phyloP scores from a whole-genome alignment of 495 filamentous ascomycete genomes.

The Lasiosphaeris hirsuta region DNA sequence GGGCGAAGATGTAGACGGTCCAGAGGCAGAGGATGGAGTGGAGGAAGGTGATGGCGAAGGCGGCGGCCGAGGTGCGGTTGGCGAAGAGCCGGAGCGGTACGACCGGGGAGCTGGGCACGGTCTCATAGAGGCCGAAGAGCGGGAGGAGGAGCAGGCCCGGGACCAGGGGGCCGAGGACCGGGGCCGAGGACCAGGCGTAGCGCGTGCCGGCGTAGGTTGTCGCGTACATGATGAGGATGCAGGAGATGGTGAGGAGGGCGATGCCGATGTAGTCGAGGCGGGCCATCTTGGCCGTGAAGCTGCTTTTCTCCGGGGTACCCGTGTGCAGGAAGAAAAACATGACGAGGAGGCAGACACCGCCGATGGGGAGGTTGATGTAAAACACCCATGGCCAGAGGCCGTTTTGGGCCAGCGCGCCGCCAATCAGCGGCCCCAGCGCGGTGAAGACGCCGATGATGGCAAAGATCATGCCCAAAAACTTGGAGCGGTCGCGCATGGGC shows the following conservation, averaged over 20 bases:
- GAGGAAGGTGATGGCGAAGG: constrained; percentile 27
- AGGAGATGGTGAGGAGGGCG: constrained; percentile 25
- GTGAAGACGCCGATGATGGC: constrained; percentile 62
- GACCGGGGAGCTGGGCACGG: constrained; percentile 23
- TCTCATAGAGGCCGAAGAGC: constrained; percentile 25
- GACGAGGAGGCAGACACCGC: constrained; percentile 23
- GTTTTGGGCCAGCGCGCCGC: constrained; percentile 59
- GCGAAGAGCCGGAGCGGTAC: constrained; percentile 29
- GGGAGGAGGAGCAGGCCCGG: constrained; percentile 16
- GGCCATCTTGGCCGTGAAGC: constrained; percentile 17
- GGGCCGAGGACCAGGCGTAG: constrained; percentile 26
- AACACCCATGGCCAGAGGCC: constrained; percentile 35
- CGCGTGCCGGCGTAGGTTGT: constrained; percentile 9
- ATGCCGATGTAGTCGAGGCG: constrained; percentile 32
- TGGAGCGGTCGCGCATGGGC: constrained; percentile 60
- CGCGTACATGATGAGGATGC: constrained; percentile 26
- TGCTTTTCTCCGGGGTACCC: constrained; percentile 15
- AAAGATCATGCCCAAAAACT: constrained; percentile 34
- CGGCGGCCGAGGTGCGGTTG: constrained; percentile 30
- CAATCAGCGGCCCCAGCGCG: constrained; percentile 67
- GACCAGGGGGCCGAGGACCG: constrained; percentile 28
- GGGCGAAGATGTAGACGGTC: constrained; percentile 43
- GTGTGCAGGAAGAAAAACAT: constrained; percentile 32
- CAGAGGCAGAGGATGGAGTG: constrained; percentile 29
- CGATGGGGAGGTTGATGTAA: constrained; percentile 34